These are phyloP conservation scores for Amanita molliuscula DNA, from an alignment of 768 basidiomycete species.

Conservation along the genomic window DNA sequence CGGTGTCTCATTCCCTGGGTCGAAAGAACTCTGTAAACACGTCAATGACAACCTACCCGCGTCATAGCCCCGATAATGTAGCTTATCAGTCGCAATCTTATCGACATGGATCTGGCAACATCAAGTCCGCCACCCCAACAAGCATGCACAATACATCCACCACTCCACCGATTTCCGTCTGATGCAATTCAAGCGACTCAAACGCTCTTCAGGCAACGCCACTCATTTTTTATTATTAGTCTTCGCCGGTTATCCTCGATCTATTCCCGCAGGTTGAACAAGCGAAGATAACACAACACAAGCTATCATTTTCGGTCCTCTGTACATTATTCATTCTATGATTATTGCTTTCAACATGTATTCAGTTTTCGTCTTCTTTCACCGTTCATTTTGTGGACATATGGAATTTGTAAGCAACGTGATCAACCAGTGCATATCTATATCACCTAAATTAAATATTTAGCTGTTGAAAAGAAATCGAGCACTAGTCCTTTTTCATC, in stretches of 20 bases:
- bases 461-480: neutral
- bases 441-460: neutral
- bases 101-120: conserved; percentile 5
- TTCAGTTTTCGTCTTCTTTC: neutral
- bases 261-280: conserved; percentile 5
- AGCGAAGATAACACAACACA: conserved; percentile 6
- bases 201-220: neutral
- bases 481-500: neutral
- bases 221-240: neutral
- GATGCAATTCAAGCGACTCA: neutral
- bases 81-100: neutral
- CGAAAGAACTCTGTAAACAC: neutral
- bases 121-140: neutral
- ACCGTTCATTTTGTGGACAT: neutral
- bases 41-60: neutral
- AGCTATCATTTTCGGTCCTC: conserved; percentile 7
- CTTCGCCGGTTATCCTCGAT: neutral
- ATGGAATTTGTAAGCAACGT: neutral
- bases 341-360: conserved; percentile 4
- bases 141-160: neutral
- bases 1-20: neutral
- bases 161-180: conserved; percentile 2
- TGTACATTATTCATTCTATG: conserved; percentile 6
- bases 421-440: neutral
- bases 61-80: neutral